A percentile compares a stretch with the other conserved stretches of the same genome.
These are phyloP conservation scores for Dioscorea dumetorum DNA, from an alignment of 106 monocot genomes.

Conservation along the genomic window DNA sequence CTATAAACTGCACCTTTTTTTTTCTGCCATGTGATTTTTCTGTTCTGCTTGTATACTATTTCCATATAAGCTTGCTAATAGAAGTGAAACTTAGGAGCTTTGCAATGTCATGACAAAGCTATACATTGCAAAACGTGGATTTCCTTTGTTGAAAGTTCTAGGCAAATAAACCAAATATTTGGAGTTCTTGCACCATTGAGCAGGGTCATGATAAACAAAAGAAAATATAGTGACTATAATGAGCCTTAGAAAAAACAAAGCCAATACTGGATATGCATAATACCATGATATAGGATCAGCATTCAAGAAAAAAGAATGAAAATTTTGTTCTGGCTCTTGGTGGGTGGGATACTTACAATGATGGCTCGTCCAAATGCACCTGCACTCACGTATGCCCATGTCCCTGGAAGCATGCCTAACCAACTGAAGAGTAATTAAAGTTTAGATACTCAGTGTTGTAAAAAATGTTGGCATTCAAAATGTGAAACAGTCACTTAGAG, in stretches of 20 bases:
- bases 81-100: background rate
- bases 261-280: too few relatives aligned
- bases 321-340: background rate
- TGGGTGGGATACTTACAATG: constrained; percentile 38
- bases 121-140: background rate
- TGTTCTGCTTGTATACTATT: too few relatives aligned
- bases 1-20: too few relatives aligned
- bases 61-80: background rate
- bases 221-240: background rate
- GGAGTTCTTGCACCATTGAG: background rate
- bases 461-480: too few relatives aligned
- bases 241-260: background rate
- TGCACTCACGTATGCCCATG: constrained; percentile 86
- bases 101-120: background rate
- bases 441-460: too few relatives aligned
- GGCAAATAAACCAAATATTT: too few relatives aligned
- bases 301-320: background rate
- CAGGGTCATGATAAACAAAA: background rate
- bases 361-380: constrained; percentile 80
- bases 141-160: too few relatives aligned
- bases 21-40: too few relatives aligned
- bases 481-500: too few relatives aligned
- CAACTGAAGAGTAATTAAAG: constrained; percentile 32
- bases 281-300: background rate
- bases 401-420: constrained; percentile 88